phyloP scores from a whole-genome alignment of 148 eudicot genomes.

The Diospyros kaki region DNA sequence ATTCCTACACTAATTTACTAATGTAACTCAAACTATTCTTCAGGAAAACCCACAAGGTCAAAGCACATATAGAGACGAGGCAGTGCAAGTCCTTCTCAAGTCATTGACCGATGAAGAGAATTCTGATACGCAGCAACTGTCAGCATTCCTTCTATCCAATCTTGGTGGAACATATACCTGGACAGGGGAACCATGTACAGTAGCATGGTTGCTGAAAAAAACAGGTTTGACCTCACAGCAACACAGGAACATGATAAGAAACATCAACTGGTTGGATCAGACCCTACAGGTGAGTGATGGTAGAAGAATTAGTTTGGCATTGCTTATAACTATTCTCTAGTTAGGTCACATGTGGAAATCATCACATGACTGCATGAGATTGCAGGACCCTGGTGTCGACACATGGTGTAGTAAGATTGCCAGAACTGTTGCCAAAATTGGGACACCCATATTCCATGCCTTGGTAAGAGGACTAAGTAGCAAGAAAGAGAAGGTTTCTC shows the following conservation, averaged over 20 bases:
- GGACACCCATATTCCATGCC: constrained; percentile 36
- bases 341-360: constrained; percentile 1
- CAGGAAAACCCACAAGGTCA: constrained; percentile 45
- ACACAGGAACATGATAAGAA: constrained; percentile 44
- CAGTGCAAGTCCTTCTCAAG: constrained; percentile 33
- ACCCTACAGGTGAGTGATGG: constrained; percentile 32
- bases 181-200: constrained; percentile 51
- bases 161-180: constrained; percentile 54
- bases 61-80: constrained; percentile 28
- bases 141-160: constrained; percentile 47
- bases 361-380: neutral
- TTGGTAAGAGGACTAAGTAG: constrained; percentile 45
- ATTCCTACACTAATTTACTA: neutral
- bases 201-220: constrained; percentile 47
- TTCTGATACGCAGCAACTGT: constrained; percentile 25
- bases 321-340: neutral
- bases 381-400: constrained; percentile 43
- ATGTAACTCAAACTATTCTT: constrained; percentile 3
- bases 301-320: neutral
- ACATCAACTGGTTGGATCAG: constrained; percentile 37
- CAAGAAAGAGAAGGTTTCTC: constrained; percentile 35
- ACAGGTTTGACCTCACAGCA: constrained; percentile 39
- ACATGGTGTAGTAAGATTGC: constrained; percentile 43
- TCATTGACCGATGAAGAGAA: constrained; percentile 30
- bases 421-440: constrained; percentile 25